phyloP scores from a whole-genome alignment of 192 early-diverging fungal species.

The Umbelopsis ramanniana region DNA sequence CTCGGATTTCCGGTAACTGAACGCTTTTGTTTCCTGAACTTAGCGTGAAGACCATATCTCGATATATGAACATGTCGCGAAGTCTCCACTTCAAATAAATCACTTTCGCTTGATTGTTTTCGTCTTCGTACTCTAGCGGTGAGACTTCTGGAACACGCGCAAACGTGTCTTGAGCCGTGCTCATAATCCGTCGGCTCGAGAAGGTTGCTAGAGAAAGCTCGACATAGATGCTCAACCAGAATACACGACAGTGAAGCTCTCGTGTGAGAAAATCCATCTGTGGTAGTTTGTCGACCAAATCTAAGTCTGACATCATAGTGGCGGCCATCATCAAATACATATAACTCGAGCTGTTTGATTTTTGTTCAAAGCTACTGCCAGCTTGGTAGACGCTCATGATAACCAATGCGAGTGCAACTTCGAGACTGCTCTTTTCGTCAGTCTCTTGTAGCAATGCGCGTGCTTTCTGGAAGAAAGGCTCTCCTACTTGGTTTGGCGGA shows the following conservation, averaged over 20 bases:
- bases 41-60: slow-evolving; percentile 9
- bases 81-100: slow-evolving; percentile 14
- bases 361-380: slow-evolving; percentile 9
- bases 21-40: slow-evolving; percentile 21
- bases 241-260: slow-evolving; percentile 8
- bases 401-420: slow-evolving; percentile 10
- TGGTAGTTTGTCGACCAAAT: slow-evolving; percentile 11
- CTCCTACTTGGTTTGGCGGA: slow-evolving; percentile 13
- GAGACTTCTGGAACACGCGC: neutral
- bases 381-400: slow-evolving; percentile 20
- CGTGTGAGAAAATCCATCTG: slow-evolving; percentile 1
- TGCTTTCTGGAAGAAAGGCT: slow-evolving; percentile 16
- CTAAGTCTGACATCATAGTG: slow-evolving; percentile 20
- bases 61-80: slow-evolving; percentile 15
- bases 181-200: slow-evolving; percentile 18
- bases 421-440: slow-evolving; percentile 2
- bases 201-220: slow-evolving; percentile 9
- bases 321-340: slow-evolving; percentile 21
- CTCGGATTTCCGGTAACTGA: slow-evolving; percentile 1
- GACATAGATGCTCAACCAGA: slow-evolving; percentile 16
- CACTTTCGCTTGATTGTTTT: slow-evolving; percentile 6
- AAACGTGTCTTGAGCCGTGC: slow-evolving; percentile 6
- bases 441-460: neutral
- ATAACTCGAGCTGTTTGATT: slow-evolving; percentile 17
- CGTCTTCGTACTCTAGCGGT: slow-evolving; percentile 10